Percentiles rank a stretch among this genome's conserved stretches.
Conservation (phyloP, 371 early-diverging fungal species). For the Lichtheimia ornata region DNA sequence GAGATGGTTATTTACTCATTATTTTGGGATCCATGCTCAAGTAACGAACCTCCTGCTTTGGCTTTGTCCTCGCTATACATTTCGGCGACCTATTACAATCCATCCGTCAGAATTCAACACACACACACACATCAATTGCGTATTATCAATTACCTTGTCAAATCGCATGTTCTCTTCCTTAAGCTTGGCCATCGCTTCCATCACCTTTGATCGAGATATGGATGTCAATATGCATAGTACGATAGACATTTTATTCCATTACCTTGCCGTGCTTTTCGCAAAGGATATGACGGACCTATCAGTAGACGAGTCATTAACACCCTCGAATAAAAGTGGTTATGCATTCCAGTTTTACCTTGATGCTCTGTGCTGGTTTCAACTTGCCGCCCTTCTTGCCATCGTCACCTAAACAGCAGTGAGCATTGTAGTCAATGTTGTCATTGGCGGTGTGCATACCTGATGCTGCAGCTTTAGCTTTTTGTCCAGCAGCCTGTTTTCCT, state of each 20-base stretch:
- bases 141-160: slow-evolving; percentile 41
- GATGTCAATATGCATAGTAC: too few relatives aligned
- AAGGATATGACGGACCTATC: slow-evolving; percentile 80
- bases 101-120: not conserved
- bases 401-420: slow-evolving; percentile 1
- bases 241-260: slow-evolving; percentile 6
- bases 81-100: slow-evolving; percentile 69
- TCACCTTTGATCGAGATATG: slow-evolving; percentile 19
- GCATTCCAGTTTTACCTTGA: slow-evolving; percentile 49
- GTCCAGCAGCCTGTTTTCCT: slow-evolving; percentile 48
- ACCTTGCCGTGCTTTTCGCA: slow-evolving; percentile 81
- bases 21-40: not conserved
- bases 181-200: slow-evolving; percentile 66
- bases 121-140: too few relatives aligned
- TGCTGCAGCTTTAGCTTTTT: slow-evolving; percentile 35
- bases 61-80: slow-evolving; percentile 90
- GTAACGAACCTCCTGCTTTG: slow-evolving; percentile 51
- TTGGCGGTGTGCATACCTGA: slow-evolving; percentile 11
- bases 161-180: slow-evolving; percentile 61
- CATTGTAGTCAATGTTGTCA: not conserved
- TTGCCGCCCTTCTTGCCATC: slow-evolving; percentile 57
- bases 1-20: not conserved
- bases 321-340: not conserved
- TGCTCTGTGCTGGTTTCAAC: slow-evolving; percentile 75
- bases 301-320: not conserved